phyloP scores from a whole-genome alignment of 768 basidiomycete species.

The Leucocoprinus birnbaumii region DNA sequence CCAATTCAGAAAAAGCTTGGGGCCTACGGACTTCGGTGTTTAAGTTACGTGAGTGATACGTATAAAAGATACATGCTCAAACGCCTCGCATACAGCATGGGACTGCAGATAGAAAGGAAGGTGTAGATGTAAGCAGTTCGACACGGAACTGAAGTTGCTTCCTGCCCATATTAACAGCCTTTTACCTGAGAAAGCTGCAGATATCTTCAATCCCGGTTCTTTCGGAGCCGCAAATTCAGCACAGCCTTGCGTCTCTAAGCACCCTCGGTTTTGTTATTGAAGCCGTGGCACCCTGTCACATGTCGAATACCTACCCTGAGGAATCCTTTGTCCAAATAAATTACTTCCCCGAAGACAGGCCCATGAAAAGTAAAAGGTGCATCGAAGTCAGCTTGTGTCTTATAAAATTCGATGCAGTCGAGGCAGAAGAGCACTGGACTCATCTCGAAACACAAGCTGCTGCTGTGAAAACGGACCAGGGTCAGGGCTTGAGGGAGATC shows the following conservation, averaged over 20 bases:
- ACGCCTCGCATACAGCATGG: too few species aligned
- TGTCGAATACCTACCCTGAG: not conserved
- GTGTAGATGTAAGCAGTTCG: too few species aligned
- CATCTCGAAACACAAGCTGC: too few species aligned
- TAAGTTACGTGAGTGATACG: slow-evolving; percentile 5
- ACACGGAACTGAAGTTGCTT: too few species aligned
- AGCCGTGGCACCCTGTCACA: slow-evolving; percentile 8
- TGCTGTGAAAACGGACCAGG: slow-evolving; percentile 9
- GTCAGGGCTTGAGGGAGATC: slow-evolving; percentile 9
- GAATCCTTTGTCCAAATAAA: not conserved
- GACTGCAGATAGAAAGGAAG: too few species aligned
- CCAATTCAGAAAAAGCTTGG: not conserved
- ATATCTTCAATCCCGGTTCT: slow-evolving; percentile 18
- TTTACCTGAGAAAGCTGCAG: not conserved
- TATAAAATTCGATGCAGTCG: not conserved
- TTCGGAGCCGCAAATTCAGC: slow-evolving; percentile 22
- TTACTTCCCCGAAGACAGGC: not conserved
- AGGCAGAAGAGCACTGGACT: not conserved
- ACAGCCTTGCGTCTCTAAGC: slow-evolving; percentile 10
- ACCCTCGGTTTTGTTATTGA: slow-evolving; percentile 7
- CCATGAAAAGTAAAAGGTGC: too few species aligned
- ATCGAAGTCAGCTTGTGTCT: too few species aligned
- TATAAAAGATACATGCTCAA: too few species aligned
- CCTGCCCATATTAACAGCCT: too few species aligned
- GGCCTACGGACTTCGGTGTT: not conserved